Evolutionary conservation across 176 grass and related monocot genomes (phyloP), one percentile per base, ranked within the genome.

Genomic region (Paspalum notatum): DNA sequence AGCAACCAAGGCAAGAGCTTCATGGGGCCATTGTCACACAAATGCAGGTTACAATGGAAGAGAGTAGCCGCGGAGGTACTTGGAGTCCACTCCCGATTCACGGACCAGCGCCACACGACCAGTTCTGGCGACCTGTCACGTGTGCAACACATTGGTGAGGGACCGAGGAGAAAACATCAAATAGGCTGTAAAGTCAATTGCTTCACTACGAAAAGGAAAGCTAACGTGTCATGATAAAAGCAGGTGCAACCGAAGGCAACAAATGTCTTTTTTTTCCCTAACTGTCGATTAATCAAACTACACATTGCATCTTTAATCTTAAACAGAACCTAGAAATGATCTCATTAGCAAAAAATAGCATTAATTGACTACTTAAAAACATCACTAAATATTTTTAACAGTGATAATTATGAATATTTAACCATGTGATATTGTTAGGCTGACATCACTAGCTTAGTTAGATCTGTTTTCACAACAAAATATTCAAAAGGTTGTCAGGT

Each of bases 31-130:
- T 26, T 60, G 26, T 48, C 42, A 53, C 42, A 53, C 25, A 12
- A 32, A 20, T 9, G 17, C 24, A 13, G 9, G 11, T 61, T 87
- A 98, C 81, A 82, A 53, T 3, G 92, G 86, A 18, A 95, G 80
- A 51, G 90, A 81, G 80, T 82, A 95, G 5, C 88, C 92, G 0
- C 92, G 93, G 40, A 99, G 82, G 82, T 86, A 83, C 56, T 91
- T 93, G 1, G 96, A 99, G 25, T 99, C 90, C 0, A 95, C 96
- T 9, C 93, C 77, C 3, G 92, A 99, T 50, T 99, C 96, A 2
- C 90, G 91, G 72, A 88, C 52, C 57, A 99, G 82, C 9, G 90
- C 96, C 53, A 93, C 76, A n/a, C 92, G 63, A 2, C 96, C 92
- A 13, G 96, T 98, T 86, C 96, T 76, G 20, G 96, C 92, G 1